phyloP scores from a whole-genome alignment of 352 stramenopile genomes.

The Pythium biforme region DNA sequence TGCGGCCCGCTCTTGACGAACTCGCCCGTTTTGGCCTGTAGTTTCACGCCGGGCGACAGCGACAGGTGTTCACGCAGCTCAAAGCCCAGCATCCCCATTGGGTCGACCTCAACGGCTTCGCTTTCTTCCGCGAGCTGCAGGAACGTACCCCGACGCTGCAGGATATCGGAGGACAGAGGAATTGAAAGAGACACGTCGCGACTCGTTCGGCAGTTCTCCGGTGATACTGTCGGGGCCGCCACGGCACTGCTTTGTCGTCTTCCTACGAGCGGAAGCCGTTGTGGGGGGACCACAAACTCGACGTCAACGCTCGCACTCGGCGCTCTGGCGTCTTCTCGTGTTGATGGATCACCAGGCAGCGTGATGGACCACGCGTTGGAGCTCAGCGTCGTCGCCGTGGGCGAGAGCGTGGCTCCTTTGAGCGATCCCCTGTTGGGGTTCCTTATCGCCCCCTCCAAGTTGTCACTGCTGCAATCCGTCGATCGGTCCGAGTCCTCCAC shows the following conservation, averaged over 20 bases:
- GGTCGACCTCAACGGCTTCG: constrained; percentile 17
- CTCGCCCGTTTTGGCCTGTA: constrained; percentile 24
- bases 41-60: constrained; percentile 32
- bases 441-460: background rate
- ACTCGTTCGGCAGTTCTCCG: background rate
- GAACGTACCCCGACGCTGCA: constrained; percentile 5
- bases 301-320: constrained; percentile 11
- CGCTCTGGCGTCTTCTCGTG: background rate
- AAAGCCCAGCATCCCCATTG: constrained; percentile 18
- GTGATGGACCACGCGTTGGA: constrained; percentile 22
- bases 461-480: constrained; percentile 4
- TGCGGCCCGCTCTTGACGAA: constrained; percentile 26
- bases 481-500: constrained; percentile 2
- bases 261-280: constrained; percentile 1
- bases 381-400: constrained; percentile 1
- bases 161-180: background rate
- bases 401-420: background rate
- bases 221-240: background rate
- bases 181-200: background rate
- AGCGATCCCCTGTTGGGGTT: background rate
- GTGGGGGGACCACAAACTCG: constrained; percentile 11
- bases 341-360: constrained; percentile 4
- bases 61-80: constrained; percentile 22
- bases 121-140: constrained; percentile 10
- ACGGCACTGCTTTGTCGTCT: background rate